Evolutionary conservation across 352 stramenopile species (phyloP).

Genomic region (Phytophthora pseudosyringae): DNA sequence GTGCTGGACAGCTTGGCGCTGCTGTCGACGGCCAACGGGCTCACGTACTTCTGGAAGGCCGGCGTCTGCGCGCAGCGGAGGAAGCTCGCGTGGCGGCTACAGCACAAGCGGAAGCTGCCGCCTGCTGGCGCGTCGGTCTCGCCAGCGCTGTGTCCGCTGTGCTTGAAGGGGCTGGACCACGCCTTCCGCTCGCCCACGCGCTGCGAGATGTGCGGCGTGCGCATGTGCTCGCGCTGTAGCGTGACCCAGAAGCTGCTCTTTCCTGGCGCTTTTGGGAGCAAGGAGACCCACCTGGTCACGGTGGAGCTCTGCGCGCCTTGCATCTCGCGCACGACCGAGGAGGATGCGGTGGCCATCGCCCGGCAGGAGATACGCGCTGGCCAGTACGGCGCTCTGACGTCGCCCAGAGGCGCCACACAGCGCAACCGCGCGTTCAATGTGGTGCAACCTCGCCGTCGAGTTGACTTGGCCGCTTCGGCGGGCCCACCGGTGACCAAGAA

Average conservation of each 20-base stretch:
- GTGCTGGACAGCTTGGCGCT: conserved; percentile 51
- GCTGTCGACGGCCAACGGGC: conserved; percentile 39
- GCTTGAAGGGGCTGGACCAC: conserved; percentile 18
- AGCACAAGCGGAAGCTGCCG: conserved; percentile 32
- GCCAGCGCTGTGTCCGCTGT: conserved; percentile 22
- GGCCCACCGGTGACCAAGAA: conserved; percentile 13
- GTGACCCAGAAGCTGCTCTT: conserved; percentile 38
- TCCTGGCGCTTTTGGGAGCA: conserved; percentile 23
- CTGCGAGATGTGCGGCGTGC: conserved; percentile 40
- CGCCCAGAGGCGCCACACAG: conserved; percentile 13
- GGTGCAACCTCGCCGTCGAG: conserved; percentile 10
- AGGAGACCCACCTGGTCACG: conserved; percentile 26
- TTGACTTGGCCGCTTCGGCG: conserved; percentile 27
- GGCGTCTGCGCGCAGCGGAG: conserved; percentile 30
- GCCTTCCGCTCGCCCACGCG: conserved; percentile 29
- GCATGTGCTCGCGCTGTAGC: conserved; percentile 38
- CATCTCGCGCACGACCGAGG: conserved; percentile 26
- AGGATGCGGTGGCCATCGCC: conserved; percentile 32
- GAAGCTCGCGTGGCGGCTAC: conserved; percentile 48
- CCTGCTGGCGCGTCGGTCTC: conserved; percentile 7
- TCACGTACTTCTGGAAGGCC: conserved; percentile 46
- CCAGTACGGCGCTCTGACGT: conserved; percentile 36
- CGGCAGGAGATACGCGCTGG: conserved; percentile 43
- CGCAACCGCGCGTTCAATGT: conserved; percentile 19
- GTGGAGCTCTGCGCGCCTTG: conserved; percentile 37